These are phyloP conservation scores for Diplodia seriata DNA, from an alignment of 2,329 filamentous ascomycete genomes.

Conservation along the genomic window DNA sequence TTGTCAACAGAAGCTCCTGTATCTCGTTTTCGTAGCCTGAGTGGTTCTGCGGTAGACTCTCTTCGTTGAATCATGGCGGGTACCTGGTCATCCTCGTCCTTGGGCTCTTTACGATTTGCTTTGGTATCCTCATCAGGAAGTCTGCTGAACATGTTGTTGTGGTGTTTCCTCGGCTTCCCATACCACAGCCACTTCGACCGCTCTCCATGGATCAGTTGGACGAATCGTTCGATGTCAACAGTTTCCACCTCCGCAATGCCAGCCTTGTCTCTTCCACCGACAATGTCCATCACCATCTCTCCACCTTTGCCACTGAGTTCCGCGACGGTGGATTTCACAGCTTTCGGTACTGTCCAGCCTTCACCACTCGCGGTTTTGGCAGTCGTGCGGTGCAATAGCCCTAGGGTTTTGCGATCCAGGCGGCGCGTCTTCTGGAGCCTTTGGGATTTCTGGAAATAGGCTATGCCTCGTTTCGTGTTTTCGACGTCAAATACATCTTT, in stretches of 20 bases:
- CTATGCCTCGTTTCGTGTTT: constrained; percentile 81
- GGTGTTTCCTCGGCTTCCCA: constrained; percentile 78
- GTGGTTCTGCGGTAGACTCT: constrained; percentile 53
- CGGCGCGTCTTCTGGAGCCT: constrained; percentile 79
- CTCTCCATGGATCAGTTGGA: constrained; percentile 78
- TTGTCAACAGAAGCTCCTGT: constrained; percentile 32
- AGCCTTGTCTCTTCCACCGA: constrained; percentile 80
- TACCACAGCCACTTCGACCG: constrained; percentile 93
- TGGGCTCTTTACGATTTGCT: constrained; percentile 56
- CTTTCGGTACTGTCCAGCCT: constrained; percentile 89
- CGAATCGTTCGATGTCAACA: constrained; percentile 83
- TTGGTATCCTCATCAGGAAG: constrained; percentile 44
- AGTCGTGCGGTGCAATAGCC: constrained; percentile 80
- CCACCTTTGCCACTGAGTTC: constrained; percentile 93
- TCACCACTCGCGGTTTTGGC: constrained; percentile 89
- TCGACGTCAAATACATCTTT: constrained; percentile 93
- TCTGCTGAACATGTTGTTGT: constrained; percentile 49
- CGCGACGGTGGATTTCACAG: constrained; percentile 92
- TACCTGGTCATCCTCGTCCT: constrained; percentile 60
- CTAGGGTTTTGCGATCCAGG: constrained; percentile 82
- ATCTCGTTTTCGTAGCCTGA: constrained; percentile 41
- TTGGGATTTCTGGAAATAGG: constrained; percentile 87
- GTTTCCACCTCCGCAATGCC: constrained; percentile 94
- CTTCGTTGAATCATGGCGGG: constrained; percentile 57
- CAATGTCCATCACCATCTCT: constrained; percentile 95